phyloP scores from a whole-genome alignment of 805 yeast genomes.

The Kregervanrija pseudodelftensis region DNA sequence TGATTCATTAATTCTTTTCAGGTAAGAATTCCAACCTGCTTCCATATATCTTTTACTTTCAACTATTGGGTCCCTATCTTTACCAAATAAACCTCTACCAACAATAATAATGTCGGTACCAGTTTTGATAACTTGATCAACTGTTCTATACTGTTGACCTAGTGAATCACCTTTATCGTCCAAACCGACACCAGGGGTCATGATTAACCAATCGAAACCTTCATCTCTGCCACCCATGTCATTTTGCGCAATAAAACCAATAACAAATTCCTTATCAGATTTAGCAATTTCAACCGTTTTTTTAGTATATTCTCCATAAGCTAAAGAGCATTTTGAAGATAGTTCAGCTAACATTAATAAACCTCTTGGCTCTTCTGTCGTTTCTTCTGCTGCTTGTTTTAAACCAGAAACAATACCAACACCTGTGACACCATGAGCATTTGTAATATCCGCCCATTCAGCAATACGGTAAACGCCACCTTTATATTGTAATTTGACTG shows the following conservation, averaged over 20 bases:
- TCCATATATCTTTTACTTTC: conserved; percentile 85
- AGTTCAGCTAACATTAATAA: conserved; percentile 92
- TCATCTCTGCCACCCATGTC: conserved; percentile 77
- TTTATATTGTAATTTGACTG: conserved; percentile 88
- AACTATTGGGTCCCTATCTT: conserved; percentile 82
- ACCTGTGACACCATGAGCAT: conserved; percentile 97
- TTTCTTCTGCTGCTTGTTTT: conserved; percentile 69
- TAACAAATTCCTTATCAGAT: conserved; percentile 78
- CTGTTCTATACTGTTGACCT: conserved; percentile 96
- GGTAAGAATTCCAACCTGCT: conserved; percentile 95
- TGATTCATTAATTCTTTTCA: conserved; percentile 27
- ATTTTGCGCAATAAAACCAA: conserved; percentile 94
- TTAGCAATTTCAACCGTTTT: conserved; percentile 85
- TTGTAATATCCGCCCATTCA: conserved; percentile 93
- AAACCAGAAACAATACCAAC: conserved; percentile 87
- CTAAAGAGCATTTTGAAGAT: conserved; percentile 89
- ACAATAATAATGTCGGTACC: conserved; percentile 97
- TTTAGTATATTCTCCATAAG: conserved; percentile 83
- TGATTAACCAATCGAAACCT: conserved; percentile 89
- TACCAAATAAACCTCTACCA: conserved; percentile 95
- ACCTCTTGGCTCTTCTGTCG: conserved; percentile 76
- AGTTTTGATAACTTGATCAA: conserved; percentile 67
- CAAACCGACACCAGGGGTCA: conserved; percentile 98
- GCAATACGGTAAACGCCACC: conserved; percentile 89
- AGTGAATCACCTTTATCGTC: conserved; percentile 94